Conservation (phyloP, 768 basidiomycete species). For the Flagelloscypha sp. region DNA sequence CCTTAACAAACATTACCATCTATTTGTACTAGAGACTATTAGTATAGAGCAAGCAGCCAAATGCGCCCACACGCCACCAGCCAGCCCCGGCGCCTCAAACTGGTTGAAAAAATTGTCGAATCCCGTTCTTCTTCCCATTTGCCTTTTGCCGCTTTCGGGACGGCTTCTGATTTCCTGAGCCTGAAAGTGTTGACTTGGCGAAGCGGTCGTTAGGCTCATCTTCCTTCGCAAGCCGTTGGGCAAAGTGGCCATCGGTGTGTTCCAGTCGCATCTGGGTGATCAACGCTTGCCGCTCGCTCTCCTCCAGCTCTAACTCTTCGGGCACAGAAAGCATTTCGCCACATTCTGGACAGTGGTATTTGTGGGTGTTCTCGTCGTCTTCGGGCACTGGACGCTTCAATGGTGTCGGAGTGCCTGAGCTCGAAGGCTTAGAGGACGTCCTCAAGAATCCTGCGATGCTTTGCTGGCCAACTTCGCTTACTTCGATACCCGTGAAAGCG, state of each 20-base stretch:
- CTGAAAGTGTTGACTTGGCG: conserved; percentile 14
- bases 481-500: conserved; percentile 71
- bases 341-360: conserved; percentile 58
- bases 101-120: conserved; percentile 33
- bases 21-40: too few species aligned
- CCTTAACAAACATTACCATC: conserved; percentile 41
- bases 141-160: too few species aligned
- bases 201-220: conserved; percentile 19
- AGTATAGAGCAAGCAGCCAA: not conserved
- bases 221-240: conserved; percentile 62
- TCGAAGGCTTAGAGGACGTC: conserved; percentile 29
- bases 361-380: conserved; percentile 18
- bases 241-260: conserved; percentile 88
- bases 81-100: conserved; percentile 15
- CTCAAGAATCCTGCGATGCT: conserved; percentile 85
- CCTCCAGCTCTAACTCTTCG: conserved; percentile 16
- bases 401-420: conserved; percentile 7
- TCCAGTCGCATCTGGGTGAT: conserved; percentile 48
- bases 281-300: conserved; percentile 25
- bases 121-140: conserved; percentile 21
- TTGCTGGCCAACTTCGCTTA: conserved; percentile 68
- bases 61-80: conserved; percentile 9
- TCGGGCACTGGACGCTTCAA: conserved; percentile 3
- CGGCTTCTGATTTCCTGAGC: conserved; percentile 12
- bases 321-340: conserved; percentile 34